Evolutionary conservation across 495 filamentous ascomycete species (phyloP), one percentile per base, ranked within the genome.

Genomic region (Letharia lupina): DNA sequence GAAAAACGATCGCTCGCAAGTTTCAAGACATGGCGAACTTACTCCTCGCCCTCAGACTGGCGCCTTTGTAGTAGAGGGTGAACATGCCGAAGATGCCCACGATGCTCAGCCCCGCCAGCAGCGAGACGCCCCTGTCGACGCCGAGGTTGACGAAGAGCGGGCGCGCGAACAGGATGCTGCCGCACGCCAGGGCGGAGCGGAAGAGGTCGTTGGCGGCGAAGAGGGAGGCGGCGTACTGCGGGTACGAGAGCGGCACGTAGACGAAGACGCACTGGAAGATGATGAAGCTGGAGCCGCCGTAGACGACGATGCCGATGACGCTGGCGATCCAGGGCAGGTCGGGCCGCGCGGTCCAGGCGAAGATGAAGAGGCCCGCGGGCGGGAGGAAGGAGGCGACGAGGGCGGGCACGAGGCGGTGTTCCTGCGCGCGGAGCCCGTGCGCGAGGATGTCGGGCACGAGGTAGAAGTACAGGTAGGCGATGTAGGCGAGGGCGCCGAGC

Each of bases 311-410:
- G 58, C 84, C 86, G 35, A 87, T 80, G 37, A 82, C 78, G 9
- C 75, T 77, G 16, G 77, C 85, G 52, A 87, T 84, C 85, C 85
- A 88, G 62, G 83, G 82, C 58, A 87, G 76, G 23, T 75, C 66
- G 0, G 77, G 75, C 28, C 79, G 66, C 1, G 80, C 76, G 11
- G 86, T 87, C 85, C 85, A 88, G 1, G 75, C 85, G 67, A 84
- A 87, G 58, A 86, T 71, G 75, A 88, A 87, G 0, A 87, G 76
- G 16, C 84, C 84, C 59, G 80, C 76, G 0, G 82, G 80, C 16
- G 23, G 82, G 73, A 81, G 74, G 67, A 86, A 82, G 35, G 77
- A 76, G 3, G 80, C 81, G 65, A 79, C 71, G 0, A 87, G 72
- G 6, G 84, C 85, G 9, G 85, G 85, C 5, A 84, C 76, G 5